These are phyloP conservation scores for Musa beccarii DNA, from an alignment of 176 grass and related monocot genomes.

Conservation along the genomic window DNA sequence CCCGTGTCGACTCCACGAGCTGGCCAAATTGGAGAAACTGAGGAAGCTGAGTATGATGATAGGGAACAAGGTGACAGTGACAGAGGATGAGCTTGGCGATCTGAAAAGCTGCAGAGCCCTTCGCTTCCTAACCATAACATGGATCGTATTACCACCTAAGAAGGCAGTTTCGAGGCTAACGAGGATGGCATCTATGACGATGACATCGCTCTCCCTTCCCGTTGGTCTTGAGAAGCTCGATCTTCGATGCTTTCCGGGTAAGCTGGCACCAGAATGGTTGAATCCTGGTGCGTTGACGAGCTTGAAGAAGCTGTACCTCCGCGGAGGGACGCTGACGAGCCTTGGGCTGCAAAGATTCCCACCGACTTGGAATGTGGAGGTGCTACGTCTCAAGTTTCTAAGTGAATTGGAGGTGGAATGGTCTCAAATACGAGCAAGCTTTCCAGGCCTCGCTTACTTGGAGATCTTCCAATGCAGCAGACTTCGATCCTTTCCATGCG, in stretches of 20 bases:
- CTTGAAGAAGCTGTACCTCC: slow-evolving; percentile 23
- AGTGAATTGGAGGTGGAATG: not conserved
- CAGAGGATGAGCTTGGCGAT: not conserved
- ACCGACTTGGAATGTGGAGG: not conserved
- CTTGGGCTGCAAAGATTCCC: not conserved
- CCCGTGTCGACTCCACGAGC: slow-evolving; percentile 11
- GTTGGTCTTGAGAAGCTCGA: slow-evolving; percentile 19
- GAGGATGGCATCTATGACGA: not conserved
- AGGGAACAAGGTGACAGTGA: slow-evolving; percentile 1
- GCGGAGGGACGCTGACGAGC: not conserved
- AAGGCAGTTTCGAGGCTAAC: too few species aligned
- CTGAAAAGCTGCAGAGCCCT: slow-evolving; percentile 8
- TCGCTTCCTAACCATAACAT: slow-evolving; percentile 12
- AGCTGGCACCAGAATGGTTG: slow-evolving; percentile 5
- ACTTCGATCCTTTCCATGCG: too few species aligned
- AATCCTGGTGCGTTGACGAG: not conserved
- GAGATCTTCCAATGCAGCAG: too few species aligned
- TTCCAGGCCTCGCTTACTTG: too few species aligned
- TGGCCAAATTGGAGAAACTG: slow-evolving; percentile 1
- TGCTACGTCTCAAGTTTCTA: slow-evolving; percentile 16
- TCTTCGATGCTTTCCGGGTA: slow-evolving; percentile 2
- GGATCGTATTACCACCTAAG: not conserved
- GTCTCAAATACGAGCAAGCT: too few species aligned
- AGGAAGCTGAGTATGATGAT: slow-evolving; percentile 15
- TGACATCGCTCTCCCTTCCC: not conserved